Evolutionary conservation across 2,329 filamentous ascomycete species (phyloP).

Genomic region (Beauveria medogensis): DNA sequence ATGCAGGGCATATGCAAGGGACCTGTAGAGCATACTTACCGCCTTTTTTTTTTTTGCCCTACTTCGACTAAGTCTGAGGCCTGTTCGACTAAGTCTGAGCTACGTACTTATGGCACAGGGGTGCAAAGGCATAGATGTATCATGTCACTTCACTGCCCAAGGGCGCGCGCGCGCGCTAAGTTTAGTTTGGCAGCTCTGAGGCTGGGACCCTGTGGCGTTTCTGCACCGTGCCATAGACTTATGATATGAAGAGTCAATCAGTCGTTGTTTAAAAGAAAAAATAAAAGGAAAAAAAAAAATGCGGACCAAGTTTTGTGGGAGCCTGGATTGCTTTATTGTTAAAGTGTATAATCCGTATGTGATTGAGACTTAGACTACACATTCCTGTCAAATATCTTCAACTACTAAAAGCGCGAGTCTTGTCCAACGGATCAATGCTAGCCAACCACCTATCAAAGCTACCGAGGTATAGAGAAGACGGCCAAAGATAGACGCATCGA

Average conservation of each 20-base stretch:
- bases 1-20: too few relatives aligned
- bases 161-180: not conserved
- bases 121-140: not conserved
- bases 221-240: not conserved
- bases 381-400: not conserved
- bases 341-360: not conserved
- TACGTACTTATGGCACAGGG: too few relatives aligned
- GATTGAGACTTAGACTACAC: not conserved
- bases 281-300: not conserved
- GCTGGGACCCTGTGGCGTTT: not conserved
- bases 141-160: too few relatives aligned
- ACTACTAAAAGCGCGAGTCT: not conserved
- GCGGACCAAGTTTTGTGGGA: not conserved
- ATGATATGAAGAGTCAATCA: not conserved
- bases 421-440: not conserved
- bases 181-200: not conserved
- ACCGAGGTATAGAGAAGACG: not conserved
- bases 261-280: not conserved
- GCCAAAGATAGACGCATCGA: not conserved
- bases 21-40: too few relatives aligned
- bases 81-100: too few relatives aligned
- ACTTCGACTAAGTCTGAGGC: too few relatives aligned
- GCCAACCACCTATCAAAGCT: not conserved
- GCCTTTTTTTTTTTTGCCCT: too few relatives aligned
- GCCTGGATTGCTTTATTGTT: not conserved